These are phyloP conservation scores for Metarhizium sp. DNA, from an alignment of 2,329 filamentous ascomycete genomes.

Conservation along the genomic window DNA sequence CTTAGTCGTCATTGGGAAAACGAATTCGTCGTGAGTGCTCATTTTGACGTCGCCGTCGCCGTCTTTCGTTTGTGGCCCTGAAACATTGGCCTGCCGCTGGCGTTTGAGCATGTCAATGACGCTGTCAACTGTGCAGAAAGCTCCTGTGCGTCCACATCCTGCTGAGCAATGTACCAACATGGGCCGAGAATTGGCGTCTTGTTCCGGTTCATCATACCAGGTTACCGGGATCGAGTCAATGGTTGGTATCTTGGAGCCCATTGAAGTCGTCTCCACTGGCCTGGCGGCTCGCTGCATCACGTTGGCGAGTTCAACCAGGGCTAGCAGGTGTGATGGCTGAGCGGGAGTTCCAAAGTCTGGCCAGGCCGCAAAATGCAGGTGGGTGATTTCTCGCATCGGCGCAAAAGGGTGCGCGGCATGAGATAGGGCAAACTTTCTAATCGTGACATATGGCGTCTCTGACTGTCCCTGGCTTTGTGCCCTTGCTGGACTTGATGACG, in stretches of 20 bases:
- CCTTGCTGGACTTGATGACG: constrained; percentile 21
- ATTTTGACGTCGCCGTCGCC: constrained; percentile 39
- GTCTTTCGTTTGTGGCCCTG: constrained; percentile 12
- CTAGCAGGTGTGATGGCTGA: constrained; percentile 76
- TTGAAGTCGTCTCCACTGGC: constrained; percentile 34
- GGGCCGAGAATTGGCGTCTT: constrained; percentile 46
- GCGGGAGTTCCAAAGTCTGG: constrained; percentile 93
- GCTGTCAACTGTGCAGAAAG: constrained; percentile 92
- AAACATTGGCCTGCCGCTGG: constrained; percentile 43
- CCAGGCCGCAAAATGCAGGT: constrained; percentile 93
- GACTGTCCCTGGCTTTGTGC: constrained; percentile 19
- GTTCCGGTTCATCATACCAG: constrained; percentile 52
- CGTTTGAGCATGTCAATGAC: constrained; percentile 95
- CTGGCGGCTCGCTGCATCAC: constrained; percentile 54
- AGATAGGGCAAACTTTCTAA: constrained; percentile 79
- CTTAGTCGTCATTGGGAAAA: constrained; percentile 19
- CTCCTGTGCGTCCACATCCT: constrained; percentile 89
- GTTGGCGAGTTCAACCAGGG: constrained; percentile 81
- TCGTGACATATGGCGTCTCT: constrained; percentile 66
- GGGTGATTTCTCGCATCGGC: constrained; percentile 84
- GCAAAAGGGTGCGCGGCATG: constrained; percentile 71
- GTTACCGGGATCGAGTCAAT: constrained; percentile 26
- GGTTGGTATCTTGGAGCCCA: constrained; percentile 18
- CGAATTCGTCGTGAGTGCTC: constrained; percentile 20
- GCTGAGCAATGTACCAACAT: constrained; percentile 93